These are phyloP conservation scores for Cubamyces lactineus DNA, from an alignment of 768 basidiomycete species.

Conservation along the genomic window DNA sequence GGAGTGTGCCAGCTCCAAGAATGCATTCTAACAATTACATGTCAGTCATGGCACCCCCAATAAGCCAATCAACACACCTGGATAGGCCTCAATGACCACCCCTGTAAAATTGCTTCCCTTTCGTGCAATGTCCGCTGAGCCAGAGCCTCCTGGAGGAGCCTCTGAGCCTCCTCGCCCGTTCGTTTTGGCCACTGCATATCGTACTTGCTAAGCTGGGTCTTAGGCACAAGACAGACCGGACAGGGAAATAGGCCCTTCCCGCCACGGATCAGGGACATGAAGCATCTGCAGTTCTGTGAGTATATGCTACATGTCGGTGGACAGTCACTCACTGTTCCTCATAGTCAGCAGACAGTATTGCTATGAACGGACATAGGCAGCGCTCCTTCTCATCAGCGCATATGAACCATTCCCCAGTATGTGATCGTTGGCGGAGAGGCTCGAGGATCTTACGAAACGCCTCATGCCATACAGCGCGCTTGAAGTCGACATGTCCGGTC, in stretches of 20 bases:
- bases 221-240: slow-evolving; percentile 3
- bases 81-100: not conserved
- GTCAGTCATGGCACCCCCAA: not conserved
- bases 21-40: not conserved
- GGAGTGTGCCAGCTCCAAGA: not conserved
- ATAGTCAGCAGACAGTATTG: slow-evolving; percentile 47
- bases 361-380: slow-evolving; percentile 40
- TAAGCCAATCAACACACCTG: not conserved
- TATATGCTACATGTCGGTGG: no score
- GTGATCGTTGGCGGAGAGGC: not conserved
- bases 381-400: slow-evolving; percentile 11
- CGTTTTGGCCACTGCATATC: not conserved
- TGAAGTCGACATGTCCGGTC: not conserved
- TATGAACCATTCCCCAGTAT: not conserved
- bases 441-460: not conserved
- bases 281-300: not conserved
- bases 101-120: not conserved
- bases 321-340: slow-evolving; percentile 48
- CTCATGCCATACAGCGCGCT: slow-evolving; percentile 10
- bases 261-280: slow-evolving; percentile 18
- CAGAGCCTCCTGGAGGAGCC: not conserved
- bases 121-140: not conserved
- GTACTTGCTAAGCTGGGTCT: not conserved
- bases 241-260: slow-evolving; percentile 4
- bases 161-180: not conserved